phyloP scores from a whole-genome alignment of 1,139 yeast species.

The Nakaseomyces sp. region DNA sequence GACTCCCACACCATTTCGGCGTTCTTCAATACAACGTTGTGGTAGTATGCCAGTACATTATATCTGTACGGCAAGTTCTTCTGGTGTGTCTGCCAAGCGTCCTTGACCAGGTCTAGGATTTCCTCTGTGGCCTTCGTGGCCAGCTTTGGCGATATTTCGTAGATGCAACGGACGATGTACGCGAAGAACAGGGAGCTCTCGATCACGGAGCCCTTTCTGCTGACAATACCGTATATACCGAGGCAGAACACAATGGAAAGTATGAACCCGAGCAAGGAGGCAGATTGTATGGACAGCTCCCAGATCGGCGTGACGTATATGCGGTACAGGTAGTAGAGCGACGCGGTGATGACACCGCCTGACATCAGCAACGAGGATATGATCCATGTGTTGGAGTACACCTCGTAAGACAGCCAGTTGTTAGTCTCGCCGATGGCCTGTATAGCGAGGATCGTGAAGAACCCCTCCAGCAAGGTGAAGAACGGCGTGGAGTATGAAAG shows the following conservation, averaged over 20 bases:
- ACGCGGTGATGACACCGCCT: slow-evolving; percentile 66
- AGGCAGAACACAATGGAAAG: slow-evolving; percentile 67
- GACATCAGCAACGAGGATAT: slow-evolving; percentile 65
- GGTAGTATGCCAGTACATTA: slow-evolving; percentile 23
- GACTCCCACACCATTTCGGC: slow-evolving; percentile 25
- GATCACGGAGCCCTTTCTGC: slow-evolving; percentile 77
- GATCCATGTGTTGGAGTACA: slow-evolving; percentile 57
- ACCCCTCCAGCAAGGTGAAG: slow-evolving; percentile 84
- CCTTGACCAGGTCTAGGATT: slow-evolving; percentile 32
- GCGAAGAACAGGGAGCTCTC: slow-evolving; percentile 82
- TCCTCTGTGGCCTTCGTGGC: slow-evolving; percentile 40
- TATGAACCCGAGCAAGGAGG: slow-evolving; percentile 78
- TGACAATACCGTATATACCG: slow-evolving; percentile 75
- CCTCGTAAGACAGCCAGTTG: slow-evolving; percentile 45
- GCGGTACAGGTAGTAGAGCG: slow-evolving; percentile 70
- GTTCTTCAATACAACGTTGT: slow-evolving; percentile 20
- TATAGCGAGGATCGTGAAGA: slow-evolving; percentile 78
- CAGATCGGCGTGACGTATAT: slow-evolving; percentile 69
- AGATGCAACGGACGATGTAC: slow-evolving; percentile 84
- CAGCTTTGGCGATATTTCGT: slow-evolving; percentile 80
- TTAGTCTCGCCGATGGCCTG: slow-evolving; percentile 86
- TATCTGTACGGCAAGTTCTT: slow-evolving; percentile 25
- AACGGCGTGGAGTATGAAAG: slow-evolving; percentile 77
- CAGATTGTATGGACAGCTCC: slow-evolving; percentile 58
- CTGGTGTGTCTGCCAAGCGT: slow-evolving; percentile 32